phyloP scores from a whole-genome alignment of 2,329 filamentous ascomycete species.

The Paraphaeosphaeria minitans region DNA sequence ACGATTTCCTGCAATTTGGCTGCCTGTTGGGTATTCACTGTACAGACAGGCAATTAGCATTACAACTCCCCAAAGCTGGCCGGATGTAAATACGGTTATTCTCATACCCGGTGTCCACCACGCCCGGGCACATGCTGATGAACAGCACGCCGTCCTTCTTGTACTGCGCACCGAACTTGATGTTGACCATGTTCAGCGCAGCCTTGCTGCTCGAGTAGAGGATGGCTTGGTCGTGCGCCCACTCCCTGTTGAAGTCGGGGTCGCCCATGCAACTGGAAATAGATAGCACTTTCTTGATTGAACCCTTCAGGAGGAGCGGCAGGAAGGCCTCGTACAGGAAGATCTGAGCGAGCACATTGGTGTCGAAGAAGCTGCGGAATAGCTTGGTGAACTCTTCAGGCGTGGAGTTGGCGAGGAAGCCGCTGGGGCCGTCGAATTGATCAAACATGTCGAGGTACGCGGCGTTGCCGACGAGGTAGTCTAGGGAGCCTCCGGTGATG shows the following conservation, averaged over 20 bases:
- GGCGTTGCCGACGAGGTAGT: conserved; percentile 61
- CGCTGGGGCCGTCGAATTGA: conserved; percentile 41
- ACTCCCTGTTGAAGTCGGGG: conserved; percentile 48
- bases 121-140: conserved; percentile 57
- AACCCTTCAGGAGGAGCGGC: conserved; percentile 58
- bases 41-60: not conserved
- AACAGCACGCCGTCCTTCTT: conserved; percentile 59
- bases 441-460: conserved; percentile 43
- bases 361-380: conserved; percentile 39
- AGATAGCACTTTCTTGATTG: conserved; percentile 60
- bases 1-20: not conserved
- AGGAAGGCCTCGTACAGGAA: conserved; percentile 60
- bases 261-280: conserved; percentile 58
- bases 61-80: not conserved
- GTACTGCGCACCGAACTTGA: conserved; percentile 55
- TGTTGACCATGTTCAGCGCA: conserved; percentile 58
- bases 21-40: not conserved
- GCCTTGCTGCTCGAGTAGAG: conserved; percentile 59
- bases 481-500: conserved; percentile 44
- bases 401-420: conserved; percentile 27
- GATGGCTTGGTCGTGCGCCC: conserved; percentile 40
- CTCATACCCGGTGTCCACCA: conserved; percentile 48
- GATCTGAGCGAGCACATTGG: conserved; percentile 60
- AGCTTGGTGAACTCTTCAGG: not conserved
- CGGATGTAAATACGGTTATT: not conserved